Evolutionary conservation across 345 rosid genomes (phyloP), one percentile per base, ranked within the genome.

Genomic region (Excoecaria cochinchinensis): DNA sequence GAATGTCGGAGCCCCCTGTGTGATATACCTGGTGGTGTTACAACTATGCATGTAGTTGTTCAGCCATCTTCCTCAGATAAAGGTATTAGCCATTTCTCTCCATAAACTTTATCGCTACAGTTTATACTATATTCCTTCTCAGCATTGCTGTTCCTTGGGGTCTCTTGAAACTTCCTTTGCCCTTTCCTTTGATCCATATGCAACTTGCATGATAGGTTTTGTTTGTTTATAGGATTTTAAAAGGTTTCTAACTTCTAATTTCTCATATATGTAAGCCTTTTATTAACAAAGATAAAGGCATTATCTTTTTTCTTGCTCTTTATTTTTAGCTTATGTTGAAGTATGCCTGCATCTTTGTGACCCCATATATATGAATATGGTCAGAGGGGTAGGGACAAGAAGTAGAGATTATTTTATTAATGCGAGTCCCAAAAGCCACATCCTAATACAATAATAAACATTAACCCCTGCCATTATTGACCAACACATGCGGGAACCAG

Each of bases 31-130:
- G 96, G 93, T 39, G 92, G 94, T 57, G 92, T 95, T 70, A 95
- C 96, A 78, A 95, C 99, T 44, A 95, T 95, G 98, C 99, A 95
- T 25, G 98, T 95, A 39, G 87, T 95, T 79, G 90, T 95, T 84
- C 98, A 95, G 81, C 93, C 93, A 52, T 90, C 92, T 17, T 56
- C 91, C 8, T 6, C 58, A 14, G 98, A 89, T 21, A 95, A 88
- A 87, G 99, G 99, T 94, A 84, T 67, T 16, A 22, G 39, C 22
- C 31, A 58, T 31, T 2, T 31, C 16, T 61, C 24, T 61, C 62
- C 38, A 8, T 13, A 38, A 44, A 39, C 19, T 59, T 59, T 22
- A 40, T 67, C n/a, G 57, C 19, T 39, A 25, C 7, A 31, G 31
- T 74, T 5, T 17, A 36, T 55, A 60, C 47, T 19, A 9, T 46